Percentiles rank a stretch among this genome's conserved stretches.
Evolutionary conservation across 1,284 basidiomycete species (phyloP).

Genomic region (Puccinia triticina): DNA sequence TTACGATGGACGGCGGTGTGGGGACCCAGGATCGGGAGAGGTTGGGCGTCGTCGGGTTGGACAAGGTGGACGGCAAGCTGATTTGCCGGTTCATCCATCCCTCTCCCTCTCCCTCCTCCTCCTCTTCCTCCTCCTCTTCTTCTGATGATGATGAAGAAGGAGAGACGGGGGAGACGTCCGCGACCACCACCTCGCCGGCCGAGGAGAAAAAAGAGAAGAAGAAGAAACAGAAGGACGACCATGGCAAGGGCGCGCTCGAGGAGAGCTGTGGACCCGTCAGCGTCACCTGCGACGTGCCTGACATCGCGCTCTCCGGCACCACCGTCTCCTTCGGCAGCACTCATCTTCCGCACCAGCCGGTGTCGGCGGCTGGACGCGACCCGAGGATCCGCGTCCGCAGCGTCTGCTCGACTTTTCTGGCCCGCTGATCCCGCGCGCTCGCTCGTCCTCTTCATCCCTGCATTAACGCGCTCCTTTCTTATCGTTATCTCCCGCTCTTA

Average conservation of each 20-base stretch:
- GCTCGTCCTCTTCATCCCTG: background rate
- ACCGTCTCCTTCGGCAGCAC: background rate
- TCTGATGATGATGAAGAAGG: background rate
- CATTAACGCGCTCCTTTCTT: too few relatives aligned
- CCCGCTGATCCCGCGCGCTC: background rate
- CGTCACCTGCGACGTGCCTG: background rate
- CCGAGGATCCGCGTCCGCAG: too few relatives aligned
- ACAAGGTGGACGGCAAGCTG: background rate
- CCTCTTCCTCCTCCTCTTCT: background rate
- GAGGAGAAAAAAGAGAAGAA: background rate
- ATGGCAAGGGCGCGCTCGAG: background rate
- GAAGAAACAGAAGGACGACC: background rate
- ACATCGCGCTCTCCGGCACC: background rate
- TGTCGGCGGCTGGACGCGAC: too few relatives aligned
- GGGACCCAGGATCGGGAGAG: background rate
- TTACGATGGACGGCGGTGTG: background rate
- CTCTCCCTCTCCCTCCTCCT: background rate
- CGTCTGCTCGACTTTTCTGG: background rate
- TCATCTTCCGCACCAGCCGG: too few relatives aligned
- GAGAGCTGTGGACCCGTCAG: slow-evolving; percentile 14
- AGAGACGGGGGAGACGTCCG: background rate
- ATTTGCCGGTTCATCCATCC: slow-evolving; percentile 10
- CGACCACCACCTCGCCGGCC: too few relatives aligned
- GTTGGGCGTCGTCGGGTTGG: background rate
- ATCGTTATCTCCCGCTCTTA: too few relatives aligned